Evolutionary conservation across 148 eudicot species (phyloP), one percentile per base, ranked within the genome.

Genomic region (Rhododendron ovatum): DNA sequence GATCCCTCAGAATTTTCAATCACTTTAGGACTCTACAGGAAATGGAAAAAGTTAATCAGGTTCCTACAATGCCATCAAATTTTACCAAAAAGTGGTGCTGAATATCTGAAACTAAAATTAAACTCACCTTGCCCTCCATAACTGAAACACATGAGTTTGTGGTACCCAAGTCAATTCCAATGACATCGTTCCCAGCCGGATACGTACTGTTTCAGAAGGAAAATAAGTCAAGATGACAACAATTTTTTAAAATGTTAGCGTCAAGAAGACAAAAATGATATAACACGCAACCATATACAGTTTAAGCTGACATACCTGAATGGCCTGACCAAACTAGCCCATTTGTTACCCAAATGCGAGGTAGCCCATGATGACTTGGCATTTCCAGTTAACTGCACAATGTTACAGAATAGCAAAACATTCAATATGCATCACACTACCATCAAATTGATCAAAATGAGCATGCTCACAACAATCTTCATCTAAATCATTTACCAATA

Each of bases 151-250:
- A 96, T 2, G 99, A 96, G 86, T 96, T 96, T 10, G 98, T 96
- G 65, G 99, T 96, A 85, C 99, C 99, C 94, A 96, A 91, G 59
- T 96, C 98, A 57, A 96, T 96, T 80, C 99, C 99, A 82, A 96
- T 94, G n/a, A 96, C 98, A 81, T 96, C 99, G 89, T 91, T 93
- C 24, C 96, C 98, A 86, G 88, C 90, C 41, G 98, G 98, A 82
- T 91, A 90, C 45, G 98, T 30, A 83, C 98, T 96, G 89, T 63
- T 91, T 13, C 76, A 78, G 22, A 30, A 77, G 22, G 74, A 17
- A 85, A 67, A 51, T 0, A 0, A n/a, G 51, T 57, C 18, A 55
- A 24, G 13, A 75, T 14, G 51, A n/a, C 71, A 28, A 57, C 75
- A 35, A 53, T 47, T 47, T 41, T 41, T 41, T 5, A 41, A 41